Evolutionary conservation across 1,139 yeast genomes (phyloP), one percentile per base, ranked within the genome.

Genomic region (Geotrichum bryndzae): DNA sequence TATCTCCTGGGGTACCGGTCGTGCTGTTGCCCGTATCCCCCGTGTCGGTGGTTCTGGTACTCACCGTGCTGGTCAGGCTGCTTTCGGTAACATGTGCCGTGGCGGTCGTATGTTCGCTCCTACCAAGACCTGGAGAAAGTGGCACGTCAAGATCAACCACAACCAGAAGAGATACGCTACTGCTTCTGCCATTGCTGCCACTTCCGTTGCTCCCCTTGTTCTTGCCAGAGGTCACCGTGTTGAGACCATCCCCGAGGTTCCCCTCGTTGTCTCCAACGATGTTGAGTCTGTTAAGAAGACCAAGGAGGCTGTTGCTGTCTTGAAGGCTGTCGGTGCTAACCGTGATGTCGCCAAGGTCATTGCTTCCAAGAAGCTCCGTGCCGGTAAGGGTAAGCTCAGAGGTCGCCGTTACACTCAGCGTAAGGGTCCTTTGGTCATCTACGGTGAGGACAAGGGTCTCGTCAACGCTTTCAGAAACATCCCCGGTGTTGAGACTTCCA

Each of bases 51-150:
- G 99, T 85, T 55, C 96, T 80, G 99, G 99, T 89, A 94, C 99
- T 80, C 97, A 91, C 96, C 94, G 99, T 85, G 87, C 98, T 73
- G 99, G 99, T 82, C 99, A 94, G 84, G 99, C 92, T 82, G 99
- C 99, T 80, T 94, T 94, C 86, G 99, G 99, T 87, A 94, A 94
- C 95, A 94, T 94, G 99, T 94, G 99, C 88, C 94, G 99, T 85
- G 97, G 98, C 82, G 99, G 99, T 85, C 96, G 99, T 85, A 94
- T 94, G 98, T 94, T 94, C 79, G 97, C 99, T 82, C 99, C 99
- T 82, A 94, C 99, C 83, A 94, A 95, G 88, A 91, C 96, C 82
- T 94, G 99, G 99, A 91, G 99, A 89, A 91, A 88, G 84, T 94
- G 99, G 99, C 96, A 95, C 91, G 96, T 94, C 80, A 94, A 91